Percentiles rank a stretch among this genome's conserved stretches.
Evolutionary conservation across 805 yeast species (phyloP).

Genomic region (Candida yuanshanica): DNA sequence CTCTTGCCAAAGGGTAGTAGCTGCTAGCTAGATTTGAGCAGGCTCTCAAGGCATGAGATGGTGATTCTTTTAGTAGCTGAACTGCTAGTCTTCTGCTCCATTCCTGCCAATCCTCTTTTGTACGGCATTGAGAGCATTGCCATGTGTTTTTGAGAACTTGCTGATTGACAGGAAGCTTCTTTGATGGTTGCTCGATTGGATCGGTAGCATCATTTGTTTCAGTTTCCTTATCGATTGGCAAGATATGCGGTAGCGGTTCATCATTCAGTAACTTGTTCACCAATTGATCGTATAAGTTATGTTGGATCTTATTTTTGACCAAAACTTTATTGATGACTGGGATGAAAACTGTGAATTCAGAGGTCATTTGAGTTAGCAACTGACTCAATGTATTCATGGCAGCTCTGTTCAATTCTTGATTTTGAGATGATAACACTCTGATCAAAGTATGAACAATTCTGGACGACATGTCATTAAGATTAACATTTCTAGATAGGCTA

Average conservation of each 20-base stretch:
- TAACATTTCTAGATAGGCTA: constrained; percentile 64
- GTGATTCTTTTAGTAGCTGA: constrained; percentile 84
- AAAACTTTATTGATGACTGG: constrained; percentile 72
- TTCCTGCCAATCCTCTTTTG: constrained; percentile 96
- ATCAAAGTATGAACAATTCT: constrained; percentile 83
- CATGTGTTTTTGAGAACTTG: constrained; percentile 70
- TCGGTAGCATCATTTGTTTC: constrained; percentile 27
- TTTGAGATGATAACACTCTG: constrained; percentile 48
- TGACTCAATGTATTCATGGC: constrained; percentile 78
- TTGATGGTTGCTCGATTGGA: constrained; percentile 63
- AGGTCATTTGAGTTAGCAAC: constrained; percentile 72
- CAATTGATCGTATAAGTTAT: constrained; percentile 72
- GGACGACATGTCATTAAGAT: constrained; percentile 82
- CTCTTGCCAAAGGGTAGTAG: constrained; percentile 83
- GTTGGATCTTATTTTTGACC: constrained; percentile 57
- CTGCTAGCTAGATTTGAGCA: constrained; percentile 86
- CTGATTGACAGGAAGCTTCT: constrained; percentile 69
- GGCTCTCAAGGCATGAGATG: constrained; percentile 90
- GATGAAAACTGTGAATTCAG: constrained; percentile 78
- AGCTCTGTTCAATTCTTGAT: constrained; percentile 56
- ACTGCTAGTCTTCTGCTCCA: constrained; percentile 88
- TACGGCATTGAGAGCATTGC: constrained; percentile 86
- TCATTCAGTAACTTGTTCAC: constrained; percentile 73
- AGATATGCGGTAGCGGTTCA: constrained; percentile 78
- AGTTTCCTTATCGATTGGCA: constrained; percentile 62